A percentile compares a stretch with the other conserved stretches of the same genome.
phyloP scores from a whole-genome alignment of 768 basidiomycete genomes.

The Amyloporia xantha region DNA sequence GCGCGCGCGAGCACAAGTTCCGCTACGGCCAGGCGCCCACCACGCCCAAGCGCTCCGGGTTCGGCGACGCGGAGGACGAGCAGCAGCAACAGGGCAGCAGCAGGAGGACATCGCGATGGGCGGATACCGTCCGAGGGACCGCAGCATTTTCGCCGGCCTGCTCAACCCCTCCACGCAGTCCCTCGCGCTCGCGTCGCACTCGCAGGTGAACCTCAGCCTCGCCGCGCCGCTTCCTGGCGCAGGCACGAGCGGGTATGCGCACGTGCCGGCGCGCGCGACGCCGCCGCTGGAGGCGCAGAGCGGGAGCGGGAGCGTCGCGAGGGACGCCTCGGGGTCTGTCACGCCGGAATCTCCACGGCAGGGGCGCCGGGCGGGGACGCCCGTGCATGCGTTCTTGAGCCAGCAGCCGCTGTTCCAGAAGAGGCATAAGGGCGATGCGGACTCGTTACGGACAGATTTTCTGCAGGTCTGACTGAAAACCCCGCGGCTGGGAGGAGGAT shows the following conservation, averaged over 20 bases:
- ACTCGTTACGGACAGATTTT: conserved; percentile 22
- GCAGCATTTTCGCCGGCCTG: too few species aligned
- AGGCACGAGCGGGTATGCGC: background rate
- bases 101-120: background rate
- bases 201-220: too few species aligned
- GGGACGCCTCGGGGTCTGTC: too few species aligned
- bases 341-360: background rate
- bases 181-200: background rate
- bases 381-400: conserved; percentile 13
- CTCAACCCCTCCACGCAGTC: background rate
- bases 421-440: conserved; percentile 17
- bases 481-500: too few species aligned
- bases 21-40: conserved; percentile 12
- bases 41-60: conserved; percentile 2
- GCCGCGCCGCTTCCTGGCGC: background rate
- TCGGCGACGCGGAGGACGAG: background rate
- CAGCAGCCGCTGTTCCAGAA: conserved; percentile 7
- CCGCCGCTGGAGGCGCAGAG: background rate
- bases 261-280: background rate
- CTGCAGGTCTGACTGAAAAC: conserved; percentile 19
- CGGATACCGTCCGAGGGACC: too few species aligned
- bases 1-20: conserved; percentile 17
- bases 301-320: background rate
- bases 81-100: background rate
- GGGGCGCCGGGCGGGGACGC: conserved; percentile 1